Base-by-base conservation (phyloP, 768 basidiomycete genomes). In the Sporobolomyces roseus region DNA sequence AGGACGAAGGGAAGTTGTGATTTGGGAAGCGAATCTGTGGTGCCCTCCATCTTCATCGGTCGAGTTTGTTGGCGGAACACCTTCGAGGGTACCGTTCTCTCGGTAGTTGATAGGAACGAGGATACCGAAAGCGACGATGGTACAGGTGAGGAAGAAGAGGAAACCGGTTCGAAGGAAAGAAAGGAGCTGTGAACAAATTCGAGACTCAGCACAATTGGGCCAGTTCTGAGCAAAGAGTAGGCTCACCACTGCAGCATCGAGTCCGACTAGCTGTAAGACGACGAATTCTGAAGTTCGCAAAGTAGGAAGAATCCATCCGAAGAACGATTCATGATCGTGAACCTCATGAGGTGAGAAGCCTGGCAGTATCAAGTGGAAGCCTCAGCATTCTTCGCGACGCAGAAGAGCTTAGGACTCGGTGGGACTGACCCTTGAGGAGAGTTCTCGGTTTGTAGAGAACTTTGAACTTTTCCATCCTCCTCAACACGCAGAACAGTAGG, bases 111-210 rank as follows among this genome's bases (percentile, higher is more conserved):
- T 83, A 3, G 96, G 96, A 86, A 98, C 94, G 17, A 99, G 83
- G n/a, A 93, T 86, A 8, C 85, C 78, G 12, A 87, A 79, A 0
- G 93, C 92, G 65, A 91, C 87, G 53, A 91, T 75, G 0, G 92
- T 90, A 78, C 90, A 91, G 21, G 88, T 80, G 0, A 89, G 87
- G 80, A 99, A 99, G 32, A 97, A 82, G 75, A 89, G 86, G 79
- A 97, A 98, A 0, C 89, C 87, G 83, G 88, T 96, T 78, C 94
- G 93, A 83, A 91, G 89, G 80, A 99, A 98, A 72, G 88, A 91
- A 49, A 99, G 84, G 2, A 98, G 83, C 91, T 96, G 77, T 19
- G 33, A 1, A 12, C 4, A 14, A n/a, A 33, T 41, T 41, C 17
- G 38, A 13, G 29, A 59, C 4, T 25, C 17, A 56, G n/a, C 61